Percentiles rank a stretch among this genome's conserved stretches.
phyloP scores from a whole-genome alignment of 2,329 filamentous ascomycete genomes.

The Chaetomiaceae sp. region DNA sequence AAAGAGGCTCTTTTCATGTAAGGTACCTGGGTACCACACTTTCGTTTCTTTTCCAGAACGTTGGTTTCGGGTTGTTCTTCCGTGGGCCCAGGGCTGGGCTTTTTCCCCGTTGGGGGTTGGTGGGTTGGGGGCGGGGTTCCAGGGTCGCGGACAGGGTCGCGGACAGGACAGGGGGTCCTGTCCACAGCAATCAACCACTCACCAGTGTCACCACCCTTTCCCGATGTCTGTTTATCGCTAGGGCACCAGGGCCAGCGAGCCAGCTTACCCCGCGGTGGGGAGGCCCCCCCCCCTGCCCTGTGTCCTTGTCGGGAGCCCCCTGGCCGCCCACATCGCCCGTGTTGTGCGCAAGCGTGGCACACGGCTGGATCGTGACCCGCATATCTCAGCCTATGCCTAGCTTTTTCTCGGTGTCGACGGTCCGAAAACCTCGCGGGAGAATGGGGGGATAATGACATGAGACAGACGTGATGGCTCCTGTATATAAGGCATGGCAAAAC shows the following conservation, averaged over 20 bases:
- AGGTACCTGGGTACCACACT: slow-evolving; percentile 13
- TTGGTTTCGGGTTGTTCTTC: slow-evolving; percentile 18
- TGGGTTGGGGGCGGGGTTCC: not conserved
- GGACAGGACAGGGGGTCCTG: too few species aligned
- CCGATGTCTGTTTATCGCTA: too few species aligned
- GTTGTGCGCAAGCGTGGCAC: slow-evolving; percentile 10
- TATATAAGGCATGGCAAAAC: slow-evolving; percentile 24
- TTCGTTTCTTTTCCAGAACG: slow-evolving; percentile 9
- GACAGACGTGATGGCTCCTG: slow-evolving; percentile 18
- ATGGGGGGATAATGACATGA: slow-evolving; percentile 32
- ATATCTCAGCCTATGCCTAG: slow-evolving; percentile 31
- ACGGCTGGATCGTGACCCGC: slow-evolving; percentile 15
- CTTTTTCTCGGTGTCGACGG: slow-evolving; percentile 49
- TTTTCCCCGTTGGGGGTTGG: slow-evolving; percentile 13
- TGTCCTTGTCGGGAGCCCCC: slow-evolving; percentile 6
- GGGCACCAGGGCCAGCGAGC: too few species aligned
- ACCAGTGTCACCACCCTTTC: too few species aligned
- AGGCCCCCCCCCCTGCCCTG: slow-evolving; percentile 1
- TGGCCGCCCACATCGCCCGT: slow-evolving; percentile 7
- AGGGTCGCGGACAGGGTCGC: not conserved
- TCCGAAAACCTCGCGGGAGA: slow-evolving; percentile 44
- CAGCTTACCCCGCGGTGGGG: slow-evolving; percentile 26
- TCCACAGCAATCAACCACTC: not conserved
- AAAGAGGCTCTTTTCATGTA: slow-evolving; percentile 15
- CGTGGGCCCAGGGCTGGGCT: slow-evolving; percentile 10